These are phyloP conservation scores for Keithomyces neogunnii DNA, from an alignment of 2,329 filamentous ascomycete species.

Conservation along the genomic window DNA sequence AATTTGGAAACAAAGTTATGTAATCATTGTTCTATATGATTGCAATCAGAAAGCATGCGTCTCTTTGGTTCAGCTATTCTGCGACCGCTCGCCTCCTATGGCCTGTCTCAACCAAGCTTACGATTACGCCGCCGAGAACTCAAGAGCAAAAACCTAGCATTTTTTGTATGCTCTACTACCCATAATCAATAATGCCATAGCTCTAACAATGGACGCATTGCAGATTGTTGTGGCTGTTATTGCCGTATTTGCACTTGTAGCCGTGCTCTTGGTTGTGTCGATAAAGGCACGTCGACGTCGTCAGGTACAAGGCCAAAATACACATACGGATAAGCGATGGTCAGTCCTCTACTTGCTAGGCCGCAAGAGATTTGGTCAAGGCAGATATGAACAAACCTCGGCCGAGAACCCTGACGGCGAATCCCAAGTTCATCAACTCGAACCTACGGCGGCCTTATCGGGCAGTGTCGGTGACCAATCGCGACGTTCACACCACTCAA, in stretches of 20 bases:
- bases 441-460: constrained; percentile 9
- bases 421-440: constrained; percentile 17
- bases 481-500: constrained; percentile 1
- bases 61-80: neutral
- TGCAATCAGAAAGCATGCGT: constrained; percentile 1
- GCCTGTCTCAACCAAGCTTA: neutral
- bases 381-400: constrained; percentile 22
- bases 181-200: neutral
- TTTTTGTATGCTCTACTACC: constrained; percentile 8
- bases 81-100: neutral
- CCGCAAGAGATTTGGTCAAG: constrained; percentile 12
- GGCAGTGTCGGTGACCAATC: constrained; percentile 6
- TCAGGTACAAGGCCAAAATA: neutral
- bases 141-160: constrained; percentile 4
- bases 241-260: constrained; percentile 1
- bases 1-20: neutral
- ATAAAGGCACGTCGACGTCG: neutral
- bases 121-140: constrained; percentile 2
- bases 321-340: neutral
- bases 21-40: neutral
- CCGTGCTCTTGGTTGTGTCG: neutral
- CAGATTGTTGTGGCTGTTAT: constrained; percentile 2
- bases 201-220: neutral
- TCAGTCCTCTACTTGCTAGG: constrained; percentile 1
- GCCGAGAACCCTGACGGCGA: constrained; percentile 17